A percentile compares a stretch with the other conserved stretches of the same genome.
Evolutionary conservation across 2,329 filamentous ascomycete species (phyloP).

Genomic region (Cadophora sp.): DNA sequence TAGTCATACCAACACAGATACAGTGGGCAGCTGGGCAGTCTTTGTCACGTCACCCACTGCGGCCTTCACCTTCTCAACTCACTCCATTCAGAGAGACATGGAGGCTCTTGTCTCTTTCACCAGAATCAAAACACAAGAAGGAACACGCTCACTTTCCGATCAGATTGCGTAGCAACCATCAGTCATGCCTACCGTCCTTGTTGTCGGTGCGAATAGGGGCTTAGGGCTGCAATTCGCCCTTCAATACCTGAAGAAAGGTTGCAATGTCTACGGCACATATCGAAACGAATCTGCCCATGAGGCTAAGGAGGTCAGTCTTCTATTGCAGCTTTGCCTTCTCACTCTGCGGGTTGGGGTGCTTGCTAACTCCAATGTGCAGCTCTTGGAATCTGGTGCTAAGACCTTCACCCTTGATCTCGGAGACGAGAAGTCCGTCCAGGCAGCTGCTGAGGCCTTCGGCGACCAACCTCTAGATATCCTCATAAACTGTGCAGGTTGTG

Average conservation of each 20-base stretch:
- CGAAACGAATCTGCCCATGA: not conserved
- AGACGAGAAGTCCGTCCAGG: not conserved
- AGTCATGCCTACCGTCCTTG: no score
- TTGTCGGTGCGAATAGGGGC: conserved; percentile 11
- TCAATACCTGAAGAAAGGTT: not conserved
- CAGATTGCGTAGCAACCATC: no score
- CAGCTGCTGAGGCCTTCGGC: not conserved
- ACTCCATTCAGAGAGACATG: no score
- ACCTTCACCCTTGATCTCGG: not conserved
- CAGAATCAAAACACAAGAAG: no score
- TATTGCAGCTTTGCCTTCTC: not conserved
- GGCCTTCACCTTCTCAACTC: no score
- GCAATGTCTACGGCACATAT: not conserved
- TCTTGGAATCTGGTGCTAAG: not conserved
- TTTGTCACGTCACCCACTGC: no score
- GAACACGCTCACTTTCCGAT: no score
- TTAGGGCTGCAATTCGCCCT: conserved; percentile 11
- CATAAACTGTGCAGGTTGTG: not conserved
- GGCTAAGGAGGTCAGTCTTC: not conserved
- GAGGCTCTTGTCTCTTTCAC: no score
- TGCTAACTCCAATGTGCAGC: not conserved
- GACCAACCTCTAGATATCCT: not conserved
- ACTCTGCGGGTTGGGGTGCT: not conserved
- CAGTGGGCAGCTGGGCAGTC: no score
- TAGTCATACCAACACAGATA: no score